Percentiles rank a stretch among this genome's conserved stretches.
These are phyloP conservation scores for Heteromeles arbutifolia DNA, from an alignment of 306 rosid genomes.

Conservation along the genomic window DNA sequence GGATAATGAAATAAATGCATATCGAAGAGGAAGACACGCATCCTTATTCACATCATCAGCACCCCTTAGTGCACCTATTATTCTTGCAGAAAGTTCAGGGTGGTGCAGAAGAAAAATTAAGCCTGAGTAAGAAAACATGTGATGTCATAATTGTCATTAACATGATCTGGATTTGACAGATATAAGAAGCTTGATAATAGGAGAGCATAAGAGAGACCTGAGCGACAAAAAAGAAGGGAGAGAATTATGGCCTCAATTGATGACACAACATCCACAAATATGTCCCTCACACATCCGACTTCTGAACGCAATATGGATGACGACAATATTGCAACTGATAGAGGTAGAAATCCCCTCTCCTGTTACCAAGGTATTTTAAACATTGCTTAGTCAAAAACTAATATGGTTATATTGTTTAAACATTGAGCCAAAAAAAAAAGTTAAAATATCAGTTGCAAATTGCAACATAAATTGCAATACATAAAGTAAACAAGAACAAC, in stretches of 20 bases:
- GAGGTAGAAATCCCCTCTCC: conserved; percentile 95
- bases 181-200: conserved; percentile 1
- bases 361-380: conserved; percentile 30
- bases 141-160: conserved; percentile 23
- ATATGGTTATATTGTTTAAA: not conserved
- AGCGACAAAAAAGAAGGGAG: conserved; percentile 76
- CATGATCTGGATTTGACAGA: conserved; percentile 7
- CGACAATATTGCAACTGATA: conserved; percentile 84
- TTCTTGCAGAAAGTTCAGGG: conserved; percentile 71
- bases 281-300: conserved; percentile 53
- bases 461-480: not conserved
- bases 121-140: conserved; percentile 48
- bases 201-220: conserved; percentile 45
- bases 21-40: conserved; percentile 79
- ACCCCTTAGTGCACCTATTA: conserved; percentile 65
- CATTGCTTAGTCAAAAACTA: not conserved
- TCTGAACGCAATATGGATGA: conserved; percentile 57
- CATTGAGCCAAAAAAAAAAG: not conserved
- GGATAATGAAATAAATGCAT: conserved; percentile 74
- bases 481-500: not conserved
- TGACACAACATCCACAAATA: conserved; percentile 70
- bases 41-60: conserved; percentile 59
- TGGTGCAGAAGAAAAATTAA: conserved; percentile 77
- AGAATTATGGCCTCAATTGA: conserved; percentile 81
- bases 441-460: not conserved